Conservation (phyloP, 495 filamentous ascomycete species). For the Tetracladium marchalianum region DNA sequence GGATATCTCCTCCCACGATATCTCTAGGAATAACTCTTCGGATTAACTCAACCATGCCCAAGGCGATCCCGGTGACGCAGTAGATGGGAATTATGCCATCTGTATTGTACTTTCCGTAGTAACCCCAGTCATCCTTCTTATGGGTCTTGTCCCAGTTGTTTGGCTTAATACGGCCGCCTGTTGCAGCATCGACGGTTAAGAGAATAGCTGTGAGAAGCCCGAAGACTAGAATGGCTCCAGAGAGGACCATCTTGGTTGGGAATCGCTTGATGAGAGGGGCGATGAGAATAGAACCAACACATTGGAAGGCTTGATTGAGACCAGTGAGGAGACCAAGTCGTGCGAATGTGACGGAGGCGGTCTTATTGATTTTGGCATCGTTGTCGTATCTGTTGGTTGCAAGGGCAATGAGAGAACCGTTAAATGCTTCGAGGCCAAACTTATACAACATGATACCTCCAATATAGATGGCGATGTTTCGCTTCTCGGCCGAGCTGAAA, state of each 20-base stretch:
- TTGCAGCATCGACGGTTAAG: constrained; percentile 28
- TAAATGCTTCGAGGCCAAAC: constrained; percentile 36
- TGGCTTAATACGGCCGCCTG: constrained; percentile 28
- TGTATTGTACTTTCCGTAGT: constrained; percentile 32
- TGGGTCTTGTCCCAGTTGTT: constrained; percentile 16
- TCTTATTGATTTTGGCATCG: constrained; percentile 19
- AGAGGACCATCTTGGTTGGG: constrained; percentile 28
- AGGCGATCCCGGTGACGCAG: constrained; percentile 23
- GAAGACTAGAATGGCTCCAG: constrained; percentile 28
- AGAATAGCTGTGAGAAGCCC: constrained; percentile 29
- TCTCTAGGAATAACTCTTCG: constrained; percentile 36
- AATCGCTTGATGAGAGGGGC: constrained; percentile 32
- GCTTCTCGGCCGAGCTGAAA: constrained; percentile 25
- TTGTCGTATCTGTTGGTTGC: constrained; percentile 35
- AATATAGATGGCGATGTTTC: constrained; percentile 33
- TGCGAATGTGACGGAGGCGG: constrained; percentile 27
- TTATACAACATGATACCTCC: constrained; percentile 34
- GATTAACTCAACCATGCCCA: constrained; percentile 40
- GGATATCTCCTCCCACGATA: constrained; percentile 33
- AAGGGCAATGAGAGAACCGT: constrained; percentile 31
- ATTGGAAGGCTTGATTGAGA: constrained; percentile 35
- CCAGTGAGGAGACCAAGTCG: constrained; percentile 32
- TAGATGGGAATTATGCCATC: constrained; percentile 35
- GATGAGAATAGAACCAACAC: constrained; percentile 34
- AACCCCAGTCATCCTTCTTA: constrained; percentile 24